Conservation (phyloP, 2,329 filamentous ascomycete genomes). For the Tolypocladium inflatum region DNA sequence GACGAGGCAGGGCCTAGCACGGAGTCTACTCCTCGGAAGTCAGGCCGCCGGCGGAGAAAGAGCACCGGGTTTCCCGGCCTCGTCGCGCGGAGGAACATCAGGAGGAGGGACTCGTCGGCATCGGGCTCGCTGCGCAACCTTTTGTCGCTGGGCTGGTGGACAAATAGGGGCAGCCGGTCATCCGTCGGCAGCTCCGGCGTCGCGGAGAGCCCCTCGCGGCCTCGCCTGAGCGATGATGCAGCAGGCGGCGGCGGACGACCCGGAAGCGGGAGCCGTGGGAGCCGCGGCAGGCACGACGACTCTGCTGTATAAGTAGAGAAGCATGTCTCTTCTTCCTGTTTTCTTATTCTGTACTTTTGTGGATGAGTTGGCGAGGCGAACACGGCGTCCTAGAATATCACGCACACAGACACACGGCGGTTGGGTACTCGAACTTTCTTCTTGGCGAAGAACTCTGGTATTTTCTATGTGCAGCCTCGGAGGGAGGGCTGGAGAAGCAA, state of each 20-base stretch:
- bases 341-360: not conserved
- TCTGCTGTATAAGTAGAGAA: slow-evolving; percentile 22
- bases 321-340: not conserved
- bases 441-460: not conserved
- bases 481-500: not conserved
- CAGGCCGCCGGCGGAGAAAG: slow-evolving; percentile 38
- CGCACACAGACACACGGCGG: not conserved
- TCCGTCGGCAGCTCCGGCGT: slow-evolving; percentile 4
- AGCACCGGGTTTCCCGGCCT: slow-evolving; percentile 56
- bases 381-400: slow-evolving; percentile 1
- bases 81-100: slow-evolving; percentile 37
- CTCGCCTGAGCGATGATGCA: slow-evolving; percentile 11
- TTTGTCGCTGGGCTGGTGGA: slow-evolving; percentile 48
- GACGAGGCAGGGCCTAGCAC: slow-evolving; percentile 19
- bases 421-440: not conserved
- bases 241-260: slow-evolving; percentile 5
- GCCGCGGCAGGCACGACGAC: slow-evolving; percentile 10
- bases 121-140: slow-evolving; percentile 44
- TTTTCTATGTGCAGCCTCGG: not conserved
- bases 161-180: slow-evolving; percentile 3
- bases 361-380: slow-evolving; percentile 3
- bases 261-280: slow-evolving; percentile 2
- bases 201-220: slow-evolving; percentile 4
- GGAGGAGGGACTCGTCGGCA: slow-evolving; percentile 28
- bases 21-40: slow-evolving; percentile 19